These are phyloP conservation scores for Usnea hakonensis DNA, from an alignment of 495 filamentous ascomycete genomes.

Conservation along the genomic window DNA sequence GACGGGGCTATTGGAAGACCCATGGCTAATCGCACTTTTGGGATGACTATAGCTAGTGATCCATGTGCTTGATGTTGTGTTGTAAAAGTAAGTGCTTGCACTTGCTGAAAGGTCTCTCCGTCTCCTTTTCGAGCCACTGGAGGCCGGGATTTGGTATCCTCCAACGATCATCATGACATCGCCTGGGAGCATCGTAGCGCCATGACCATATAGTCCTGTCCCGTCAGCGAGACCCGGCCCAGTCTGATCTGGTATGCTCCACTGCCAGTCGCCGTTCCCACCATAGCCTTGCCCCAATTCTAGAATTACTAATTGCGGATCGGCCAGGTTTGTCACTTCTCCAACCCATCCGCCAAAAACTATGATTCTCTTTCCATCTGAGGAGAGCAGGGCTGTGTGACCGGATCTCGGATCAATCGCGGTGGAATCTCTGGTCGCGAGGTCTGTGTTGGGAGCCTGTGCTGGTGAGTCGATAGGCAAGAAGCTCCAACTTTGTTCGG, in stretches of 20 bases:
- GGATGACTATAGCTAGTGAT: slow-evolving; percentile 59
- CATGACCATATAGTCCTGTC: slow-evolving; percentile 75
- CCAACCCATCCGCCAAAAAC: slow-evolving; percentile 91
- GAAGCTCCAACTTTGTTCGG: slow-evolving; percentile 81
- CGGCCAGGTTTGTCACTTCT: slow-evolving; percentile 60
- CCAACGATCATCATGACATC: slow-evolving; percentile 86
- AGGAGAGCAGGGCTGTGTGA: slow-evolving; percentile 70
- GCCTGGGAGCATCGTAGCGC: slow-evolving; percentile 72
- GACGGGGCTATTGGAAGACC: neutral
- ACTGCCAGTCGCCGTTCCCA: slow-evolving; percentile 61
- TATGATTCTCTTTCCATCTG: slow-evolving; percentile 65
- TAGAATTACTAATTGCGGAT: slow-evolving; percentile 72
- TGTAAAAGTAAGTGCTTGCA: slow-evolving; percentile 59
- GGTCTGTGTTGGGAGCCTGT: slow-evolving; percentile 36
- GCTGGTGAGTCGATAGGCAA: slow-evolving; percentile 49
- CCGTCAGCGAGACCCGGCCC: slow-evolving; percentile 39
- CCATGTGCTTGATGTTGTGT: slow-evolving; percentile 70
- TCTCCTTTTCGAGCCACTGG: slow-evolving; percentile 34
- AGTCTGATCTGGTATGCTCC: slow-evolving; percentile 51
- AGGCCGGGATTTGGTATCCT: slow-evolving; percentile 60
- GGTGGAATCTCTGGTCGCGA: slow-evolving; percentile 35
- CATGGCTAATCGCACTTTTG: slow-evolving; percentile 2
- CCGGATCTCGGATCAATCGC: slow-evolving; percentile 72
- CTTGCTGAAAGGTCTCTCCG: slow-evolving; percentile 33
- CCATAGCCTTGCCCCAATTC: slow-evolving; percentile 63